Conservation (phyloP, 805 yeast species). For the Metschnikowia lunata region DNA sequence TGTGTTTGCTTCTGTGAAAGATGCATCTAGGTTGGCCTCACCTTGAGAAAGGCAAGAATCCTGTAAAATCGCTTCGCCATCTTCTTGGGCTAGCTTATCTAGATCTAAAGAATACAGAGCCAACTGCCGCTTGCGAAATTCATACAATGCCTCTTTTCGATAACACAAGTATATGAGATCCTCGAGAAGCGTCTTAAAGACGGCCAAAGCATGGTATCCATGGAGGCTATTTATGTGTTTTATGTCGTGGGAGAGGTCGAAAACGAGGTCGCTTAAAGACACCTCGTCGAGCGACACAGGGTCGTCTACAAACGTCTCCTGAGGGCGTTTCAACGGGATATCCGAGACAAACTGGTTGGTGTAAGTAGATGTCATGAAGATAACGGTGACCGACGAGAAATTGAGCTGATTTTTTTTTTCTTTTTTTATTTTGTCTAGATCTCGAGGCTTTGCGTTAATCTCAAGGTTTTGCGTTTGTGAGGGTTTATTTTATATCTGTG, state of each 20-base stretch:
- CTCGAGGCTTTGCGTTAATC: too few relatives aligned
- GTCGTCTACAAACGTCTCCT: conserved; percentile 40
- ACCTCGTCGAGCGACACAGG: conserved; percentile 34
- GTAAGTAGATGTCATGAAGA: conserved; percentile 5
- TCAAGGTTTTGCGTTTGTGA: too few relatives aligned
- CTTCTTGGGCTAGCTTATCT: conserved; percentile 4
- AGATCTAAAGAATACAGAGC: conserved; percentile 16
- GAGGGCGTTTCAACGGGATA: conserved; percentile 34
- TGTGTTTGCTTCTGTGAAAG: background rate
- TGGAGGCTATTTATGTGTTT: conserved; percentile 35
- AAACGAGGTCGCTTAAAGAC: conserved; percentile 28
- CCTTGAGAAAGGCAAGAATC: background rate
- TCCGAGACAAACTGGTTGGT: conserved; percentile 22
- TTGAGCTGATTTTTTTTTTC: too few relatives aligned
- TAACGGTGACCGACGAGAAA: background rate
- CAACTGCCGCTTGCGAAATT: conserved; percentile 27
- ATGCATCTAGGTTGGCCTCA: background rate
- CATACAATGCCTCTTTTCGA: conserved; percentile 19
- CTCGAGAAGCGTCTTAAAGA: conserved; percentile 27
- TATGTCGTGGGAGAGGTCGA: conserved; percentile 27
- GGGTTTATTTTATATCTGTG: too few relatives aligned
- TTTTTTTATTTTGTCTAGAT: too few relatives aligned
- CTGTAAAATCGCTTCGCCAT: background rate
- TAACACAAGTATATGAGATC: conserved; percentile 30
- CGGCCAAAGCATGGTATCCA: conserved; percentile 30